Base-by-base conservation (phyloP, 2,329 filamentous ascomycete genomes). In the Xylariaceae sp. region DNA sequence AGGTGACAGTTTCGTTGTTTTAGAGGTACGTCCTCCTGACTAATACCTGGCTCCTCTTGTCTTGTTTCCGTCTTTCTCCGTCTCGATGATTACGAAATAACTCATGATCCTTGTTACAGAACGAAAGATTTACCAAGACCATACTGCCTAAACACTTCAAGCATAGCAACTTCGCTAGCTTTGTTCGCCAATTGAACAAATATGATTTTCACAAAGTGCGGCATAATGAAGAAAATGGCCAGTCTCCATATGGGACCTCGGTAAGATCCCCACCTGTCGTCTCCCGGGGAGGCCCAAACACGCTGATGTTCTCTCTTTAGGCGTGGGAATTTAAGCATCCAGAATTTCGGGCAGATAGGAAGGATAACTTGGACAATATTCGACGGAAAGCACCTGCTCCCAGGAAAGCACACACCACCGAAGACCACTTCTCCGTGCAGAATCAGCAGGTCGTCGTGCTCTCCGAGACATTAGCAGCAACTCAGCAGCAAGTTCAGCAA, bases 251-350 rank as follows among this genome's bases (percentile, higher is more conserved):
- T 65, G 90, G 90, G 19, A 78, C 86, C 59, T 88, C 88, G 72
- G 89, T 94, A 74, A 66, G 71, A 68, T 72, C 68, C 19, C 45
- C n/a, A 32, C 47, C 54, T 43, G 42, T 50, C 44, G 43, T 42
- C 41, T 52, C 30, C 66, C 54, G 40, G 46, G 40, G 30, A 51
- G n/a, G 6, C 29, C 32, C 9, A 32, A 37, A 48, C 30, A 46
- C 44, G 64, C 70, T 76, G 62, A 73, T 64, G 6, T 53, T 12
- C 12, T 51, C 35, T 30, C 51, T 46, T 34, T 66, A 94, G 88
- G 84, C 87, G 9, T 95, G 89, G 89, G 94, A 99, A 69, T 99
- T 99, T 70, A 95, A 94, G 70, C 94, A 99, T 67, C 92, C 92
- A 9, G 91, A 96, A 66, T 99, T 99, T 75, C 88, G 91, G 65